phyloP scores from a whole-genome alignment of 2,329 filamentous ascomycete genomes.

The Alternaria alternata region DNA sequence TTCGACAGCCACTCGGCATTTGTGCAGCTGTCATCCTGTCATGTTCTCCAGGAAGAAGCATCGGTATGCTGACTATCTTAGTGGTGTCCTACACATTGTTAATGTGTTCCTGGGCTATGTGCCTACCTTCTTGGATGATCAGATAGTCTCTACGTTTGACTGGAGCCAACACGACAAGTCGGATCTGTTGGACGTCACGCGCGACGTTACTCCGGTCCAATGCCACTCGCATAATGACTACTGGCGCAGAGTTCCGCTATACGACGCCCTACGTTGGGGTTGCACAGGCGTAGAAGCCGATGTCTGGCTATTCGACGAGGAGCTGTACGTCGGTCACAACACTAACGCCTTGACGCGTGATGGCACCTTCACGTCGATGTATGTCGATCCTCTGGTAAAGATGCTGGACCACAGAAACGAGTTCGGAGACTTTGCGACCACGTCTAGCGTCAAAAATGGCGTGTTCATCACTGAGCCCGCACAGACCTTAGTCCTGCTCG shows the following conservation, averaged over 20 bases:
- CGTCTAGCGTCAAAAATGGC: constrained; percentile 50
- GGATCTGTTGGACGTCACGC: constrained; percentile 59
- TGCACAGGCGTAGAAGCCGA: constrained; percentile 66
- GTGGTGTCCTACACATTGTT: constrained; percentile 54
- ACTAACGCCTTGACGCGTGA: constrained; percentile 56
- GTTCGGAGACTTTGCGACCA: constrained; percentile 44
- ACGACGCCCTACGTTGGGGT: constrained; percentile 63
- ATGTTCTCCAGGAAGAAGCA: constrained; percentile 1
- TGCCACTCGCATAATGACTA: constrained; percentile 69
- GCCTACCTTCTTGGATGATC: constrained; percentile 48
- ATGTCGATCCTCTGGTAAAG: constrained; percentile 60
- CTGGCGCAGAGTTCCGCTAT: constrained; percentile 63
- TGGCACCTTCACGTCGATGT: constrained; percentile 61
- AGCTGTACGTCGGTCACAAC: constrained; percentile 65
- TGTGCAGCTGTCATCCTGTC: constrained; percentile 3
- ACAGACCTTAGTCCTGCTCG: constrained; percentile 61
- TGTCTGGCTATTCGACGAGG: constrained; percentile 62
- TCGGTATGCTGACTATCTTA: constrained; percentile 32
- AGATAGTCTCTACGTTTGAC: constrained; percentile 43
- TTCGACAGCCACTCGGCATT: constrained; percentile 3
- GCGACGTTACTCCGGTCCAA: constrained; percentile 58
- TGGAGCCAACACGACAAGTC: constrained; percentile 54
- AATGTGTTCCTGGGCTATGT: constrained; percentile 51
- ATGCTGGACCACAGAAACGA: constrained; percentile 61
- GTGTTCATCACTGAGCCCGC: constrained; percentile 60